phyloP scores from a whole-genome alignment of 2,329 filamentous ascomycete species.

The Plenodomus tracheiphilus region DNA sequence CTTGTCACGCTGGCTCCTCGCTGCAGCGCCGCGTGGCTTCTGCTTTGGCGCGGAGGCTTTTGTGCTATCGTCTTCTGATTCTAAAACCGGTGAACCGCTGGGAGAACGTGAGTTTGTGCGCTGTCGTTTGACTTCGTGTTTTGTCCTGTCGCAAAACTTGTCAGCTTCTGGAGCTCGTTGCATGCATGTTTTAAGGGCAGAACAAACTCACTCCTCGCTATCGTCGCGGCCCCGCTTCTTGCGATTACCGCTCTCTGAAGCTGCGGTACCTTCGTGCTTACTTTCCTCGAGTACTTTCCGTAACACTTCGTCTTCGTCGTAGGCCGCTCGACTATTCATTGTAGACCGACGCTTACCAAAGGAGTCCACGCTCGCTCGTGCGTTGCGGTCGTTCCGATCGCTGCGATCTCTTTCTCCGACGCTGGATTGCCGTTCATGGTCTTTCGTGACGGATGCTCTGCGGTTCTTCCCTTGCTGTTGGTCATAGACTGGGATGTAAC shows the following conservation, averaged over 20 bases:
- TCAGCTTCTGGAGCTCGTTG: constrained; percentile 22
- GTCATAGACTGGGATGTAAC: constrained; percentile 64
- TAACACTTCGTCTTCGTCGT: constrained; percentile 90
- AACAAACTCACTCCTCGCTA: constrained; percentile 81
- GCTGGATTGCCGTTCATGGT: constrained; percentile 59
- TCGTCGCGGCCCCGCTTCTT: constrained; percentile 87
- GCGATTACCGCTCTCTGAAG: constrained; percentile 60
- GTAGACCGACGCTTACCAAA: constrained; percentile 86
- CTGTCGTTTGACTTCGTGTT: constrained; percentile 74
- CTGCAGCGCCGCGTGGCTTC: constrained; percentile 52
- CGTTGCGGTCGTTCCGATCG: constrained; percentile 51
- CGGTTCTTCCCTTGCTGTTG: constrained; percentile 57
- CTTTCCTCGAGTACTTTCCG: constrained; percentile 92
- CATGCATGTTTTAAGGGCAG: constrained; percentile 6
- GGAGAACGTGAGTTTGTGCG: constrained; percentile 64
- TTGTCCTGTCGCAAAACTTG: constrained; percentile 60
- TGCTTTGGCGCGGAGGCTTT: constrained; percentile 48
- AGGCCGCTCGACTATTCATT: constrained; percentile 96
- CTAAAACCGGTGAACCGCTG: constrained; percentile 57
- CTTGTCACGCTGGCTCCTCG: constrained; percentile 60
- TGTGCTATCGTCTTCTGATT: constrained; percentile 71
- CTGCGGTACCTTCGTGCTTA: constrained; percentile 72
- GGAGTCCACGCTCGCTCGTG: constrained; percentile 58
- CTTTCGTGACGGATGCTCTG: constrained; percentile 68
- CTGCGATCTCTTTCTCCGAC: constrained; percentile 47